Evolutionary conservation across 208 protist genomes (phyloP).

Genomic region (Acanthamoeba healyi): DNA sequence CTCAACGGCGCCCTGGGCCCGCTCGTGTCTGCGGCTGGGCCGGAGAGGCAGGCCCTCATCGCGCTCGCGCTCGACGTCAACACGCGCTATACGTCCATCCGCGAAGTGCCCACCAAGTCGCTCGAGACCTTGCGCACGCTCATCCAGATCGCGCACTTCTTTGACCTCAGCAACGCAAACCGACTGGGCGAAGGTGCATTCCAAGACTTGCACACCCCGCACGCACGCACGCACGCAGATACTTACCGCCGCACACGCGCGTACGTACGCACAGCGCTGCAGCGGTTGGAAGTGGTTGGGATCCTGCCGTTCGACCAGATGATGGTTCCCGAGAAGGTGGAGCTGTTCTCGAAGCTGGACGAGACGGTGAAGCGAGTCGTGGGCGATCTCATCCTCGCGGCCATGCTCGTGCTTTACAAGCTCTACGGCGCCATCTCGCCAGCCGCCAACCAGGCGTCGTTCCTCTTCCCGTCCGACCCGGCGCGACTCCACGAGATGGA

Average conservation of each 20-base stretch:
- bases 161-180: slow-evolving; percentile 24
- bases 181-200: background rate
- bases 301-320: slow-evolving; percentile 14
- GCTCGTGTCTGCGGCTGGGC: background rate
- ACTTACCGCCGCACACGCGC: too few species aligned
- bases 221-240: too few species aligned
- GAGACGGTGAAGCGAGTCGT: background rate
- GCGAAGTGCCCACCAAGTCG: slow-evolving; percentile 10
- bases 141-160: slow-evolving; percentile 1
- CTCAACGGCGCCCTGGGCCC: background rate
- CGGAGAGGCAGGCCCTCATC: background rate
- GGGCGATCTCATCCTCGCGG: background rate
- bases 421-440: background rate
- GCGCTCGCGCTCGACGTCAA: slow-evolving; percentile 5
- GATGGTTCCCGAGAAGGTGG: slow-evolving; percentile 36
- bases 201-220: too few species aligned
- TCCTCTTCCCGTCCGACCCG: background rate
- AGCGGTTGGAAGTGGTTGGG: background rate
- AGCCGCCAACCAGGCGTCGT: background rate
- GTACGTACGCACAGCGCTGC: background rate
- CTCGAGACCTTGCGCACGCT: slow-evolving; percentile 7
- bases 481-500: background rate
- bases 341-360: slow-evolving; percentile 14
- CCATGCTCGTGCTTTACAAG: slow-evolving; percentile 41
- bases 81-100: background rate